Conservation (phyloP, 164 flowering plant genomes). For the Magnolia changhungtana region DNA sequence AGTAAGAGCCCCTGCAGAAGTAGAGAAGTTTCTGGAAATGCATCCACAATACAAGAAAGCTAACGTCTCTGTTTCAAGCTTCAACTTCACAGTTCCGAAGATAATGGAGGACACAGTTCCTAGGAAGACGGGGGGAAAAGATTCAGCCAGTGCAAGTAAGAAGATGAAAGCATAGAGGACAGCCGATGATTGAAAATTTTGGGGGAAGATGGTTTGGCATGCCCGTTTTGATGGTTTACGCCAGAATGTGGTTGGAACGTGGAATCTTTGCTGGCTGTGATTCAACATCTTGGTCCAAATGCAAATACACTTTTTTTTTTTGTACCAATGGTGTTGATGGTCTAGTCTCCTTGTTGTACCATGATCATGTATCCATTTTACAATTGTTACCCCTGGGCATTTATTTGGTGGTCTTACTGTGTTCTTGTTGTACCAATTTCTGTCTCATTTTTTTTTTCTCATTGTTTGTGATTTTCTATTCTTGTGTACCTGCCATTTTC, state of each 20-base stretch:
- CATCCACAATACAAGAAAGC: slow-evolving; percentile 40
- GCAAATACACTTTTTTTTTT: neutral
- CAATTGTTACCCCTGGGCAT: neutral
- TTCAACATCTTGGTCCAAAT: neutral
- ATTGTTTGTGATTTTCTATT: neutral
- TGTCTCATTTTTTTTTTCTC: neutral
- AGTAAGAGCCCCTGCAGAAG: slow-evolving; percentile 44
- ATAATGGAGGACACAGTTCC: slow-evolving; percentile 65
- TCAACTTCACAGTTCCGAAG: slow-evolving; percentile 59
- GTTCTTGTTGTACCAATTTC: neutral
- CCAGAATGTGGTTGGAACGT: too few relatives aligned
- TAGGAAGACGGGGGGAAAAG: neutral
- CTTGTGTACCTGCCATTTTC: neutral
- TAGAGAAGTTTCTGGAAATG: slow-evolving; percentile 42
- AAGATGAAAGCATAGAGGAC: slow-evolving; percentile 20
- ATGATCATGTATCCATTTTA: neutral
- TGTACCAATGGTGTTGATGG: neutral
- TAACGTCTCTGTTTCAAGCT: slow-evolving; percentile 31
- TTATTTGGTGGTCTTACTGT: neutral
- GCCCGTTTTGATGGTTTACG: too few relatives aligned
- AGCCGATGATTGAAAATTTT: slow-evolving; percentile 5
- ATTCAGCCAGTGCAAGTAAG: slow-evolving; percentile 11
- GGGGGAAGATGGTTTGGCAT: neutral
- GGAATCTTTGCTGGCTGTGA: neutral
- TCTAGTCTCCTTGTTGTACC: neutral